These are phyloP conservation scores for Rhodotorula toruloides DNA, from an alignment of 768 basidiomycete species.

Conservation along the genomic window DNA sequence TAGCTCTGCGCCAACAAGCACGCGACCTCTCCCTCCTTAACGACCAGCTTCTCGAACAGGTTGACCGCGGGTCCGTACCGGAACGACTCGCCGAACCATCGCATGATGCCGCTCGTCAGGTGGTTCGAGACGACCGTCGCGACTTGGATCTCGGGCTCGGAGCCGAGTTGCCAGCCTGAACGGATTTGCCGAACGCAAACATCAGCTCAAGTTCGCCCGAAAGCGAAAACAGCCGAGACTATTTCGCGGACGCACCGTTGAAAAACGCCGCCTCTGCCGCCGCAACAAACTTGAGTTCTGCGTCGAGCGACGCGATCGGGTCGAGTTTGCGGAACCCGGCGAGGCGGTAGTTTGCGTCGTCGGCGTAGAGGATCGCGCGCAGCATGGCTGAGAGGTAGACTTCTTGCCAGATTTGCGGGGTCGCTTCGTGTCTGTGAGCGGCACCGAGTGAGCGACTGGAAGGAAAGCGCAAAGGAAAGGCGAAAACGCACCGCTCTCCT, in stretches of 20 bases:
- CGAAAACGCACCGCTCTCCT: constrained; percentile 70
- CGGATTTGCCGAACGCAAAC: too few species aligned
- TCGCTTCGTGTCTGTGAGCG: constrained; percentile 69
- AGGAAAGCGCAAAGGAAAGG: constrained; percentile 8
- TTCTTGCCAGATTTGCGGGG: constrained; percentile 91
- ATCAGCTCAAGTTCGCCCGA: constrained; percentile 5
- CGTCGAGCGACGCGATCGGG: constrained; percentile 81
- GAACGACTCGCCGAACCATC: constrained; percentile 91
- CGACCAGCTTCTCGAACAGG: constrained; percentile 81
- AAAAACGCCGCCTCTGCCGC: constrained; percentile 81
- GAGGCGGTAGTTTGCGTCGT: constrained; percentile 80
- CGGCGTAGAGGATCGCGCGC: constrained; percentile 87
- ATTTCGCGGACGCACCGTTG: constrained; percentile 58
- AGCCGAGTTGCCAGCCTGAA: constrained; percentile 94
- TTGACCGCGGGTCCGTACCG: constrained; percentile 69
- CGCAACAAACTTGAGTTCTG: constrained; percentile 82
- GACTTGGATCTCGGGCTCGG: constrained; percentile 97
- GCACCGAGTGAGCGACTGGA: background rate
- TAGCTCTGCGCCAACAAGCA: constrained; percentile 82
- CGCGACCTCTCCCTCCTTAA: constrained; percentile 82
- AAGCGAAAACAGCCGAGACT: background rate
- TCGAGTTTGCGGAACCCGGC: constrained; percentile 94
- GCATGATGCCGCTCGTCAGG: constrained; percentile 86
- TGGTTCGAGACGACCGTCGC: constrained; percentile 95
- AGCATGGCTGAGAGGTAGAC: constrained; percentile 90